These are phyloP conservation scores for Tetrahymena borealis DNA, from an alignment of 73 alveolate genomes.

Conservation along the genomic window DNA sequence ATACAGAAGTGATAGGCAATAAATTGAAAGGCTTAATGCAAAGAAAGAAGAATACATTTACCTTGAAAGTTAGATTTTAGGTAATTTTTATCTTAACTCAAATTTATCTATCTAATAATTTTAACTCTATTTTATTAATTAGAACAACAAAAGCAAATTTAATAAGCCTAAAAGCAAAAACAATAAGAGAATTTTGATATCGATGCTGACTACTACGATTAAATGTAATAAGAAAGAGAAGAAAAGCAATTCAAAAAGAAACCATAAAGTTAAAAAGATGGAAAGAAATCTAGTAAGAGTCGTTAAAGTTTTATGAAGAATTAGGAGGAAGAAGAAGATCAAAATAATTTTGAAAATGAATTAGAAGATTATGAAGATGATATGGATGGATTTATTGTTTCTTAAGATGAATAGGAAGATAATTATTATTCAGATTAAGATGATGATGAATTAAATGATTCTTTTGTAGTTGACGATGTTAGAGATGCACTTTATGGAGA, in stretches of 20 bases:
- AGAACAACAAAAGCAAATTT: background rate
- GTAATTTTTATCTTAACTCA: background rate
- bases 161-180: background rate
- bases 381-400: background rate
- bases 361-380: slow-evolving; percentile 34
- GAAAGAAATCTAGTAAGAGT: background rate
- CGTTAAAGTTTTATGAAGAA: background rate
- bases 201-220: background rate
- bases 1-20: slow-evolving; percentile 16
- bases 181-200: background rate
- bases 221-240: background rate
- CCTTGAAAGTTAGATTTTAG: background rate
- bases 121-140: no score
- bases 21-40: background rate
- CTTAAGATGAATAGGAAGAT: background rate
- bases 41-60: background rate
- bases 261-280: background rate
- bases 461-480: background rate
- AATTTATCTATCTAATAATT: background rate
- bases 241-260: background rate
- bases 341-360: background rate
- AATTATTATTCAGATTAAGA: slow-evolving; percentile 18
- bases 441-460: slow-evolving; percentile 2
- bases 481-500: background rate
- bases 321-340: background rate